Conservation (phyloP, 768 basidiomycete genomes). For the Phylloporus scabripes region DNA sequence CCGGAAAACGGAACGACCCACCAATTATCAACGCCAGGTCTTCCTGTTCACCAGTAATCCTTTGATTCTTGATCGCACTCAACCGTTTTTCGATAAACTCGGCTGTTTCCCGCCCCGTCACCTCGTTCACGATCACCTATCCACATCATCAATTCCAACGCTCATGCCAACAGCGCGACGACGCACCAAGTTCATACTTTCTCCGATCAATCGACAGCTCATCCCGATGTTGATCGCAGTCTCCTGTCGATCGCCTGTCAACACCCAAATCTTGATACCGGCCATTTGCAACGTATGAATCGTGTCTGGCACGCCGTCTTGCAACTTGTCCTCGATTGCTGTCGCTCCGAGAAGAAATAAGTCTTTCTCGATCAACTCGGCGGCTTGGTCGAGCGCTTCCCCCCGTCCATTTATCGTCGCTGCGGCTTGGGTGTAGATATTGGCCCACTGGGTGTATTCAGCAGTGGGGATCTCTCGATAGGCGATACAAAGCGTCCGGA, state of each 20-base stretch:
- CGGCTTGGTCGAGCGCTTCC: slow-evolving; percentile 90
- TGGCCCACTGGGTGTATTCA: slow-evolving; percentile 86
- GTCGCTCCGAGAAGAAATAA: slow-evolving; percentile 92
- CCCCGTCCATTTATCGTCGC: slow-evolving; percentile 93
- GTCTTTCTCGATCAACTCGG: slow-evolving; percentile 94
- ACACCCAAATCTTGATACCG: slow-evolving; percentile 98
- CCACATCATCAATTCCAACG: background rate
- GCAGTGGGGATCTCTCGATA: slow-evolving; percentile 87
- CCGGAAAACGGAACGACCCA: slow-evolving; percentile 23
- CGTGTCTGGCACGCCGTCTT: slow-evolving; percentile 97
- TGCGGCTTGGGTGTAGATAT: slow-evolving; percentile 87
- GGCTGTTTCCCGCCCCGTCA: slow-evolving; percentile 70
- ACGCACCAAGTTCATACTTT: slow-evolving; percentile 92
- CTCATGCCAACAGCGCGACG: background rate
- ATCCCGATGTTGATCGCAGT: slow-evolving; percentile 99
- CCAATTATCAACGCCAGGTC: slow-evolving; percentile 95
- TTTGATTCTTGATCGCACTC: slow-evolving; percentile 88
- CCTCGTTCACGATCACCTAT: slow-evolving; percentile 93
- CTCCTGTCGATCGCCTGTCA: slow-evolving; percentile 97
- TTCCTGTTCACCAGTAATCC: slow-evolving; percentile 86
- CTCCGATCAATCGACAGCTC: slow-evolving; percentile 93
- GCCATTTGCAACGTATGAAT: slow-evolving; percentile 98
- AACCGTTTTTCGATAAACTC: slow-evolving; percentile 87
- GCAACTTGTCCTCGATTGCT: slow-evolving; percentile 97
- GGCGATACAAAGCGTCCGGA: slow-evolving; percentile 94